Evolutionary conservation across 2,329 filamentous ascomycete genomes (phyloP).

Genomic region (Neocucurbitaria cava): DNA sequence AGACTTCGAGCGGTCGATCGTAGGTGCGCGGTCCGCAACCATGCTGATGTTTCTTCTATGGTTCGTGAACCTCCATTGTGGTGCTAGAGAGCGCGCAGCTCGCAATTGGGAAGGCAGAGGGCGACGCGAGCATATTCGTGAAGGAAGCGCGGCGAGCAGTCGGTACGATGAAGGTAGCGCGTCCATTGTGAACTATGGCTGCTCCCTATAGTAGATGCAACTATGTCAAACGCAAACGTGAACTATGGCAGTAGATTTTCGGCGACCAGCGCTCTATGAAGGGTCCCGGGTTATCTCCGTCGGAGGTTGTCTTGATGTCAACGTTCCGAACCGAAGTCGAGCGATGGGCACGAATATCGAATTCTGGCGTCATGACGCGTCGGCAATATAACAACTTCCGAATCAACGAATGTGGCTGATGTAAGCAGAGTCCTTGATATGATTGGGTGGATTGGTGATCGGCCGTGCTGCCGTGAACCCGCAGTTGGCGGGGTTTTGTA

Average conservation of each 20-base stretch:
- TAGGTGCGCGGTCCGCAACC: slow-evolving; percentile 31
- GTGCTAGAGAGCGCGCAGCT: slow-evolving; percentile 22
- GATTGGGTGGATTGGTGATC: not conserved
- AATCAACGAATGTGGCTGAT: slow-evolving; percentile 3
- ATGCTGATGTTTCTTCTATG: slow-evolving; percentile 34
- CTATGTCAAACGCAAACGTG: too few species aligned
- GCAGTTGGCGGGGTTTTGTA: not conserved
- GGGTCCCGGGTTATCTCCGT: not conserved
- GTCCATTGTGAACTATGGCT: slow-evolving; percentile 34
- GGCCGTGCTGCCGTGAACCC: not conserved
- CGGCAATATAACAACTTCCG: slow-evolving; percentile 13
- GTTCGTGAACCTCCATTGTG: slow-evolving; percentile 29
- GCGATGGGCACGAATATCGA: slow-evolving; percentile 6
- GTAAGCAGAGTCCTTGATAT: not conserved
- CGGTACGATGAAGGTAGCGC: slow-evolving; percentile 35
- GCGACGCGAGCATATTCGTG: slow-evolving; percentile 34
- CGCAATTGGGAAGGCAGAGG: slow-evolving; percentile 38
- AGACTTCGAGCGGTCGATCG: slow-evolving; percentile 44
- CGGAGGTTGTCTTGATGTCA: not conserved
- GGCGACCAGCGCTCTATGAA: too few species aligned
- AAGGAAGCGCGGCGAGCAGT: slow-evolving; percentile 36
- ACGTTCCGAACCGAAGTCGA: not conserved
- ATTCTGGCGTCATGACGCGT: slow-evolving; percentile 3
- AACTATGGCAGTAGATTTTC: too few species aligned
- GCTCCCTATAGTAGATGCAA: too few species aligned